Evolutionary conservation across 352 stramenopile species (phyloP).

Genomic region (Pythium brassicae): DNA sequence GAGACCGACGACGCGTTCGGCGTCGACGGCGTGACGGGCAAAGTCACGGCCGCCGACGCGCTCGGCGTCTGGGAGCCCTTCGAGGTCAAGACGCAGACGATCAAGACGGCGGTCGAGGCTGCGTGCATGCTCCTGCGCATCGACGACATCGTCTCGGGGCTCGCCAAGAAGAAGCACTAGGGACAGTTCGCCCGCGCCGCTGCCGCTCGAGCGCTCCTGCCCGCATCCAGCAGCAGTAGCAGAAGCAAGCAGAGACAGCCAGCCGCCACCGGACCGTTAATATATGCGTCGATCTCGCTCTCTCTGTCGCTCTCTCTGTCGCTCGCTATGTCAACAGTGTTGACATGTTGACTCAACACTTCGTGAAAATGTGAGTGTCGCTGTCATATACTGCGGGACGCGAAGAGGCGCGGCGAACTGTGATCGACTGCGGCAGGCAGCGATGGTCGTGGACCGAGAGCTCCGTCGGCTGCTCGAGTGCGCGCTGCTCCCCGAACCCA

Average conservation of each 20-base stretch:
- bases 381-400: background rate
- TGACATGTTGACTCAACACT: too few species aligned
- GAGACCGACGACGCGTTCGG: slow-evolving; percentile 75
- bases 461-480: slow-evolving; percentile 43
- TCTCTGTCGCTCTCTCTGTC: background rate
- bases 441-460: slow-evolving; percentile 54
- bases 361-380: background rate
- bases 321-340: too few species aligned
- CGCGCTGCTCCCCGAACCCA: slow-evolving; percentile 28
- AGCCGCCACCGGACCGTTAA: background rate
- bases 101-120: slow-evolving; percentile 99
- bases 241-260: background rate
- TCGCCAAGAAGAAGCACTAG: slow-evolving; percentile 94
- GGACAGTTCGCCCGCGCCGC: background rate
- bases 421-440: background rate
- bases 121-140: slow-evolving; percentile 98
- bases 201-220: background rate
- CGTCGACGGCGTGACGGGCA: slow-evolving; percentile 83
- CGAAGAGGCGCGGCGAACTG: background rate
- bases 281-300: background rate
- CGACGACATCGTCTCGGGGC: slow-evolving; percentile 99
- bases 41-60: slow-evolving; percentile 94
- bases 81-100: slow-evolving; percentile 99
- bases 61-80: slow-evolving; percentile 99
- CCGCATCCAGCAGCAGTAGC: background rate